These are phyloP conservation scores for Zizania latifolia DNA, from an alignment of 176 grass and related monocot species.

Conservation along the genomic window DNA sequence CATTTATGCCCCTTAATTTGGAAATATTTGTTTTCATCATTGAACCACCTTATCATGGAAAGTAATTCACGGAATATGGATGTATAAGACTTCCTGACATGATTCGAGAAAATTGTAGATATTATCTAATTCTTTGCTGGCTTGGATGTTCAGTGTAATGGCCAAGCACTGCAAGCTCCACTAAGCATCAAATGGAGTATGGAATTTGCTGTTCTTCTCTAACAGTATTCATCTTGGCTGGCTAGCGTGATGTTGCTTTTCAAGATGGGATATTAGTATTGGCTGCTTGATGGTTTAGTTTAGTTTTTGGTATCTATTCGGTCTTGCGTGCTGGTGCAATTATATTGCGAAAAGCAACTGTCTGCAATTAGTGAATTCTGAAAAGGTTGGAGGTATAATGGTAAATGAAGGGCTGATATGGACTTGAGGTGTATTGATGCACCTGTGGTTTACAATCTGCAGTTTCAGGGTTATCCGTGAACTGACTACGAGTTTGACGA, in stretches of 20 bases:
- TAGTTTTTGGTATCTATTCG: slow-evolving; percentile 17
- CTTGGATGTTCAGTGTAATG: slow-evolving; percentile 77
- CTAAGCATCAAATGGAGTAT: slow-evolving; percentile 58
- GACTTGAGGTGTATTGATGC: too few species aligned
- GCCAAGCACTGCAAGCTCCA: slow-evolving; percentile 58
- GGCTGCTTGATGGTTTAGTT: slow-evolving; percentile 21
- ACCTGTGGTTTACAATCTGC: background rate
- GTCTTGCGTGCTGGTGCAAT: slow-evolving; percentile 4
- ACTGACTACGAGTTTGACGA: slow-evolving; percentile 2
- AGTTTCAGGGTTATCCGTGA: background rate
- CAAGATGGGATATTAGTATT: slow-evolving; percentile 34
- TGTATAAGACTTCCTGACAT: slow-evolving; percentile 27
- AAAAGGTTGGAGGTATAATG: too few species aligned
- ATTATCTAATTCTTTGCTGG: slow-evolving; percentile 54
- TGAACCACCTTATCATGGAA: slow-evolving; percentile 18
- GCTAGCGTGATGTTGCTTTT: slow-evolving; percentile 36
- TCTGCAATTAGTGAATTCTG: too few species aligned
- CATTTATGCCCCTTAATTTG: background rate
- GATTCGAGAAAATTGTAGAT: slow-evolving; percentile 28
- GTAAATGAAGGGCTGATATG: too few species aligned
- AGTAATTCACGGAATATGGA: background rate
- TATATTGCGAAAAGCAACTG: background rate
- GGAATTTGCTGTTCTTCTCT: slow-evolving; percentile 53
- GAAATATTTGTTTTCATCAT: slow-evolving; percentile 11
- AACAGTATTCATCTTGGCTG: slow-evolving; percentile 46